Evolutionary conservation across 2,329 filamentous ascomycete species (phyloP), one percentile per base, ranked within the genome.

Genomic region (Clonostachys sp.): DNA sequence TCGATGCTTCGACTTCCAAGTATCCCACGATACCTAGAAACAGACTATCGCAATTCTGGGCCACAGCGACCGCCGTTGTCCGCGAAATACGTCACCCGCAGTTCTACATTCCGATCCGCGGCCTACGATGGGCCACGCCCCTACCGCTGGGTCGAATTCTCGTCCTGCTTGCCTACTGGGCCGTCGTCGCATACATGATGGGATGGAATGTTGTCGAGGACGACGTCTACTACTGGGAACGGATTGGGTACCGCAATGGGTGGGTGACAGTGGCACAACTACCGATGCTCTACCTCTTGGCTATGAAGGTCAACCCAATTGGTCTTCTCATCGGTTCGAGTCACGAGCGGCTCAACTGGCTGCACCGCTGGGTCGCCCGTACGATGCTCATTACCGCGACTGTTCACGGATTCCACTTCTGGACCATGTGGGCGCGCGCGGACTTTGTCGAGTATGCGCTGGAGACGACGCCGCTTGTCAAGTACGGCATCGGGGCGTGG

Each of bases 261-360:
- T 59, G 57, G 57, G 53, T 59, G 34, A 56, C 57, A 0, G 46
- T 46, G 3, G 57, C 57, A 0, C 57, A 59, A 36, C 54, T 55
- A 2, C 54, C 57, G 0, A 4, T 59, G 2, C 57, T 96, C 33
- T 79, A 97, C 58, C 80, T 97, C 53, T 81, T 97, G 48, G 91
- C 91, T 12, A 84, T 90, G 34, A 87, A 94, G 61, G 97, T 97
- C 73, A 99, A 97, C 70, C 89, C 90, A 10, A 74, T 96, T 44
- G 96, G 97, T 60, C 67, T 75, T 4, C 66, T 95, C 34, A 77
- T 97, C 48, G 81, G 86, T 57, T 86, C 97, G 63, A 92, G 89
- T 65, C 97, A 96, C 69, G 94, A 97, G 65, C 95, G 91, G 1
- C 97, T 95, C 77, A 97, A 97, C 64, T 83, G 73, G 9, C 58